Evolutionary conservation across 1,139 yeast species (phyloP).

Genomic region (Protomyces inundatus): DNA sequence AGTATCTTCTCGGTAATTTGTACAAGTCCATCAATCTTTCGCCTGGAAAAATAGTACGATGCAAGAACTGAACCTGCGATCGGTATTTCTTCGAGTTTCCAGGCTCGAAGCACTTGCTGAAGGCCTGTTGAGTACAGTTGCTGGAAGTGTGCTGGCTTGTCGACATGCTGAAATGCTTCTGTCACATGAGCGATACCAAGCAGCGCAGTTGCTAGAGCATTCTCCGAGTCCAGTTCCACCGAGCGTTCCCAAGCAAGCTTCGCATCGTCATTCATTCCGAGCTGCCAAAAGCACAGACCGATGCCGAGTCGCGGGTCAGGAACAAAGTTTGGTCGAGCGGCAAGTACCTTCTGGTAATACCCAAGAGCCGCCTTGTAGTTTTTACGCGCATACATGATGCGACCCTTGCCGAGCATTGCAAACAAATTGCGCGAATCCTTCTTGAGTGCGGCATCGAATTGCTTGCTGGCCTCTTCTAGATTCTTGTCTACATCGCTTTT

Average conservation of each 20-base stretch:
- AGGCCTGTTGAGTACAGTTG: slow-evolving; percentile 39
- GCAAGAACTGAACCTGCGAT: slow-evolving; percentile 48
- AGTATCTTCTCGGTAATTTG: slow-evolving; percentile 54
- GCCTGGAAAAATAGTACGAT: slow-evolving; percentile 56
- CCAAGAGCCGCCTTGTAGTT: slow-evolving; percentile 71
- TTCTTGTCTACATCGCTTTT: slow-evolving; percentile 1
- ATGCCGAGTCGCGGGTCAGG: slow-evolving; percentile 96
- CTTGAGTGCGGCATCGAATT: slow-evolving; percentile 40
- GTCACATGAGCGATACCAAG: slow-evolving; percentile 67
- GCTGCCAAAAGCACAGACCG: slow-evolving; percentile 88
- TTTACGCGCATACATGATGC: slow-evolving; percentile 63
- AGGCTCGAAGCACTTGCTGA: slow-evolving; percentile 41
- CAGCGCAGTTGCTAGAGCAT: slow-evolving; percentile 60
- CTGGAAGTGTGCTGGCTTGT: slow-evolving; percentile 37
- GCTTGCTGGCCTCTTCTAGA: slow-evolving; percentile 33
- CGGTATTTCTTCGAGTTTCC: slow-evolving; percentile 40
- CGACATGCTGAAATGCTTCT: slow-evolving; percentile 46
- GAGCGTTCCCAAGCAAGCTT: slow-evolving; percentile 76
- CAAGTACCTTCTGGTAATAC: slow-evolving; percentile 74
- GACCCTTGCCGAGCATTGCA: slow-evolving; percentile 83
- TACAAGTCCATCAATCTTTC: slow-evolving; percentile 54
- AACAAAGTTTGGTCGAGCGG: slow-evolving; percentile 62
- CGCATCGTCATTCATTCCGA: slow-evolving; percentile 75
- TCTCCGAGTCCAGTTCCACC: slow-evolving; percentile 57
- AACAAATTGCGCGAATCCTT: slow-evolving; percentile 53